Percentiles rank a stretch among this genome's conserved stretches.
Evolutionary conservation across 1,139 yeast genomes (phyloP).

Genomic region (Debaryomyces fabryi): DNA sequence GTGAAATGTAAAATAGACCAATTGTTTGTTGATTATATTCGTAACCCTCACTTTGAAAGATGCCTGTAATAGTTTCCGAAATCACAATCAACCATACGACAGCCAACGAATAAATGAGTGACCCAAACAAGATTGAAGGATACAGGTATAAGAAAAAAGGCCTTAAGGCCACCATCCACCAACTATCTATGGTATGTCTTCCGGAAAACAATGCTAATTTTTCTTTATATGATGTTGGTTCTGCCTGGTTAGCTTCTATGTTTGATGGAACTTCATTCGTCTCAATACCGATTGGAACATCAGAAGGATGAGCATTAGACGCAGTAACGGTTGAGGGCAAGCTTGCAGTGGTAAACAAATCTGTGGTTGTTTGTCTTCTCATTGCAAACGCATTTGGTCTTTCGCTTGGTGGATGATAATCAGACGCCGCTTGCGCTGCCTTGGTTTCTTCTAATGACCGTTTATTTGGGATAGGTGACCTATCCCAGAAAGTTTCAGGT

Average conservation of each 20-base stretch:
- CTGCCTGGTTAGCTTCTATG: not conserved
- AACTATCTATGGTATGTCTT: conserved; percentile 49
- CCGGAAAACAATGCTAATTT: conserved; percentile 41
- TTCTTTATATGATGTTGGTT: conserved; percentile 18
- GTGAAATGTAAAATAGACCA: conserved; percentile 61
- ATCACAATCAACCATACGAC: conserved; percentile 67
- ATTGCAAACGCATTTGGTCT: conserved; percentile 41
- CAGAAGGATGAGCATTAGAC: conserved; percentile 4
- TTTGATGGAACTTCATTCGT: conserved; percentile 6
- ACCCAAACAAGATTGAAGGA: conserved; percentile 57
- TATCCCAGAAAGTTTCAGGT: conserved; percentile 69
- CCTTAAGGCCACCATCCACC: conserved; percentile 61
- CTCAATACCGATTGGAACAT: conserved; percentile 25
- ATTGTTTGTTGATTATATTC: conserved; percentile 49
- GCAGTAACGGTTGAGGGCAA: conserved; percentile 20
- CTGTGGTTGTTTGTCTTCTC: conserved; percentile 21
- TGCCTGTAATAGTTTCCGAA: conserved; percentile 57
- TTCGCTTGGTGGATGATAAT: conserved; percentile 29
- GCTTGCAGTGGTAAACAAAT: conserved; percentile 23
- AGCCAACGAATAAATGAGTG: conserved; percentile 56
- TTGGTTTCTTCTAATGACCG: conserved; percentile 53
- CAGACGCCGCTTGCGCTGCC: conserved; percentile 46
- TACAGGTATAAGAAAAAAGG: conserved; percentile 56
- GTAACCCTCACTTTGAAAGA: conserved; percentile 51
- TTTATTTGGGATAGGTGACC: conserved; percentile 53